Percentiles rank a stretch among this genome's conserved stretches.
phyloP scores from a whole-genome alignment of 352 stramenopile genomes.

The Globisporangium irregulare region DNA sequence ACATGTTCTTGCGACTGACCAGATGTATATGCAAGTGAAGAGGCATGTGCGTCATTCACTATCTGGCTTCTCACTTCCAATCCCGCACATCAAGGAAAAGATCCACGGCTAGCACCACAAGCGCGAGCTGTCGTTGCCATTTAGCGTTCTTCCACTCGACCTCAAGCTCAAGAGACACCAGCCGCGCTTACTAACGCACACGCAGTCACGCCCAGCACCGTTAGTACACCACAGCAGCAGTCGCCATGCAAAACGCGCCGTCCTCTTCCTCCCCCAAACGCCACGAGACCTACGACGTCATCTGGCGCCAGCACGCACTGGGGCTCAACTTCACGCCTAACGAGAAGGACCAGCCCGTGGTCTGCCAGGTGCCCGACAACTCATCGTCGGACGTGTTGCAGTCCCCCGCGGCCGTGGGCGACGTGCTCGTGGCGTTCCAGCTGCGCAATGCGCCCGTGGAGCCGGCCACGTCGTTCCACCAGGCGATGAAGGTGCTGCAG shows the following conservation, averaged over 20 bases:
- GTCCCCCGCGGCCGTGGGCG: slow-evolving; percentile 50
- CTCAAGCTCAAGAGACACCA: background rate
- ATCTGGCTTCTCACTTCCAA: background rate
- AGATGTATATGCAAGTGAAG: background rate
- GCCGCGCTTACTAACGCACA: background rate
- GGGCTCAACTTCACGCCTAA: slow-evolving; percentile 76
- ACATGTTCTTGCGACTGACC: background rate
- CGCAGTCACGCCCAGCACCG: background rate
- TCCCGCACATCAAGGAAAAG: background rate
- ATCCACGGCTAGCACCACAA: background rate
- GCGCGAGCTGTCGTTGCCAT: background rate
- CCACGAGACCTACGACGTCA: slow-evolving; percentile 49
- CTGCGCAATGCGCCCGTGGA: slow-evolving; percentile 34
- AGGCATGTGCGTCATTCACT: background rate
- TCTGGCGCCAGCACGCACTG: slow-evolving; percentile 51
- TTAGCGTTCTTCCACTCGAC: background rate
- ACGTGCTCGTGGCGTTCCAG: slow-evolving; percentile 61
- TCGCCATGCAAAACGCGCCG: slow-evolving; percentile 7
- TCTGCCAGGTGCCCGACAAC: slow-evolving; percentile 61
- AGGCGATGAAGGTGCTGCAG: slow-evolving; percentile 54
- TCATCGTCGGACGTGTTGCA: slow-evolving; percentile 45
- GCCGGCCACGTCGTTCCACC: slow-evolving; percentile 37
- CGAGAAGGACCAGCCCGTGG: slow-evolving; percentile 55
- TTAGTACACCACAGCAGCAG: background rate
- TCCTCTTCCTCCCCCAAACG: background rate